These are phyloP conservation scores for Cryptococcus hybrid DNA, from an alignment of 1,284 basidiomycete species.

Conservation along the genomic window DNA sequence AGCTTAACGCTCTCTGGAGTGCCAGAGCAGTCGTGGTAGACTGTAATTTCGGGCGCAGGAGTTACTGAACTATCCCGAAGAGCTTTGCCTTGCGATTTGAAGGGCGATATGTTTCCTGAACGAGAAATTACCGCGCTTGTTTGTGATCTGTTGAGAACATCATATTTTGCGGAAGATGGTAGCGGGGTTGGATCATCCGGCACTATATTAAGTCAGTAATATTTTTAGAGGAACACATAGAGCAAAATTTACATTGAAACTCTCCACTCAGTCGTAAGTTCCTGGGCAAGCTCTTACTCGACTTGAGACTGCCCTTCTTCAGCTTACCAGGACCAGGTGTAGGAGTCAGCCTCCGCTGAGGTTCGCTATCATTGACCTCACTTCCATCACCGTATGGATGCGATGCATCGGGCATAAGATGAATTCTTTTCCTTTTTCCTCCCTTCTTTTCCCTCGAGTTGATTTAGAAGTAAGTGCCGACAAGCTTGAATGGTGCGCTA, in stretches of 20 bases:
- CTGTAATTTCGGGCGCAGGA: slow-evolving; percentile 4
- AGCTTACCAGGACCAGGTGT: slow-evolving; percentile 2
- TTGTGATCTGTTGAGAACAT: neutral
- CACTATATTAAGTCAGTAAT: too few species aligned
- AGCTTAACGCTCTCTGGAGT: slow-evolving; percentile 22
- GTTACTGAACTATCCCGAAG: slow-evolving; percentile 1
- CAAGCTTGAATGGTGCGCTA: slow-evolving; percentile 35
- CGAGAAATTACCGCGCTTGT: neutral
- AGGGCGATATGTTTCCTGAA: neutral
- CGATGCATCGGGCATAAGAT: neutral
- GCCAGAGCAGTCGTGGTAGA: slow-evolving; percentile 8
- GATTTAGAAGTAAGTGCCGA: slow-evolving; percentile 26
- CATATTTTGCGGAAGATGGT: neutral
- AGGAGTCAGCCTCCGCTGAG: neutral
- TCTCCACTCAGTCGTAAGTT: slow-evolving; percentile 15
- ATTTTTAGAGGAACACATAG: neutral
- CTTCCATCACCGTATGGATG: neutral
- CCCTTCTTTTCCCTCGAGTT: slow-evolving; percentile 11
- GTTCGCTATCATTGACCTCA: neutral
- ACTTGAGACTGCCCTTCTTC: slow-evolving; percentile 13
- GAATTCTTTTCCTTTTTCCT: slow-evolving; percentile 6
- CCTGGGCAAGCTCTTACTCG: slow-evolving; percentile 16
- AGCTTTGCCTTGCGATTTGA: neutral
- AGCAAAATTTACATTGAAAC: slow-evolving; percentile 3
- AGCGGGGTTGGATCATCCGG: neutral